These are phyloP conservation scores for Neotropicomus parvogracilis DNA, from an alignment of 1,284 basidiomycete genomes.

Conservation along the genomic window DNA sequence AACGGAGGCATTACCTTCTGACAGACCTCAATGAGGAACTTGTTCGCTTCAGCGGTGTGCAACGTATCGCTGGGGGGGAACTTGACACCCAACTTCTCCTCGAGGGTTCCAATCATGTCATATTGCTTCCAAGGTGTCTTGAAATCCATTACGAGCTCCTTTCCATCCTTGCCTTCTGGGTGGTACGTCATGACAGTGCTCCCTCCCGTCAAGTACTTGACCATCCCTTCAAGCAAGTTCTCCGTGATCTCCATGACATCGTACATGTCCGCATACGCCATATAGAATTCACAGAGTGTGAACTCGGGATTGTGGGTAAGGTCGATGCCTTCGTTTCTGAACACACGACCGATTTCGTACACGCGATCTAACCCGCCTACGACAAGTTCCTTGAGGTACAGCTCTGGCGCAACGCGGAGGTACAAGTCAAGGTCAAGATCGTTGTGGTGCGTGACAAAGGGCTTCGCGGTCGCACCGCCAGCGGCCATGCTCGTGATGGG, in stretches of 20 bases:
- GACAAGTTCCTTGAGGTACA: conserved; percentile 97
- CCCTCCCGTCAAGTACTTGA: conserved; percentile 83
- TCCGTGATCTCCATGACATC: conserved; percentile 99
- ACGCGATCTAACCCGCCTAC: conserved; percentile 97
- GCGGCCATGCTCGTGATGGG: conserved; percentile 98
- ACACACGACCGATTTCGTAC: conserved; percentile 97
- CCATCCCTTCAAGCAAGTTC: conserved; percentile 85
- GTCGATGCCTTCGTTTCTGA: conserved; percentile 99
- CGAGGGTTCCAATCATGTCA: conserved; percentile 96
- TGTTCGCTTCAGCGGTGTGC: conserved; percentile 86
- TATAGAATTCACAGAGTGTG: conserved; percentile 99
- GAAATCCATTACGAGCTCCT: conserved; percentile 85
- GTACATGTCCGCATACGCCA: conserved; percentile 99
- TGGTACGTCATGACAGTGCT: conserved; percentile 85
- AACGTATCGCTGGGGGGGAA: conserved; percentile 93
- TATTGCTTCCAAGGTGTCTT: conserved; percentile 97
- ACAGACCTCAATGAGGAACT: conserved; percentile 84
- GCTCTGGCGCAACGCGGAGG: conserved; percentile 96
- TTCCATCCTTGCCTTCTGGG: conserved; percentile 87
- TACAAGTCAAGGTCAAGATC: conserved; percentile 97
- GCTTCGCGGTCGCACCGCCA: conserved; percentile 97
- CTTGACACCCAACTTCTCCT: conserved; percentile 88
- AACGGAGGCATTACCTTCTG: conserved; percentile 55
- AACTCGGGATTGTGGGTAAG: conserved; percentile 97
- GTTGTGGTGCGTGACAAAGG: conserved; percentile 98